Conservation (phyloP, 176 grass and related monocot genomes). For the Saccharum spontaneum region DNA sequence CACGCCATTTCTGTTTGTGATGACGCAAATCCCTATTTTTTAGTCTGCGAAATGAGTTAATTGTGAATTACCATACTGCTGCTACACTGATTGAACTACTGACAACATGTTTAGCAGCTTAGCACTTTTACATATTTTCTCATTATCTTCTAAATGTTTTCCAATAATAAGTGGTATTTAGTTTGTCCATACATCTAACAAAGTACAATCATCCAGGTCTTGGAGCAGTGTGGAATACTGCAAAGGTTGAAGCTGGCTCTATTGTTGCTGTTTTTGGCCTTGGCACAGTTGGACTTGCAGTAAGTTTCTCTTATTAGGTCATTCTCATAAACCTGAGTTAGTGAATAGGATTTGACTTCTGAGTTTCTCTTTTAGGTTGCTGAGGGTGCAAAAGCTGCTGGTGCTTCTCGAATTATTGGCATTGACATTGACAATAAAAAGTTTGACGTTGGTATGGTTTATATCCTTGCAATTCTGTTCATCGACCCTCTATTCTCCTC, state of each 20-base stretch:
- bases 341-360: background rate
- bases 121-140: background rate
- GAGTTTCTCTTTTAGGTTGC: constrained; percentile 63
- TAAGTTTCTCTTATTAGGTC: constrained; percentile 44
- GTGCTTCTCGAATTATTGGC: constrained; percentile 92
- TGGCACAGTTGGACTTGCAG: constrained; percentile 93
- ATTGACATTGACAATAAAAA: constrained; percentile 93
- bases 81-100: background rate
- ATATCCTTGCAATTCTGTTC: background rate
- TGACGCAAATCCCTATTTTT: background rate
- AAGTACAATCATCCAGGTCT: constrained; percentile 59
- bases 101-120: background rate
- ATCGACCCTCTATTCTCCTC: background rate
- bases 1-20: background rate
- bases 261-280: constrained; percentile 96
- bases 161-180: background rate
- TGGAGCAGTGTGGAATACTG: constrained; percentile 98
- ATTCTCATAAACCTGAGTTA: background rate
- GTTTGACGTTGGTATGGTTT: constrained; percentile 74
- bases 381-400: constrained; percentile 88
- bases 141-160: background rate
- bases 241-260: constrained; percentile 89
- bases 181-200: constrained; percentile 17
- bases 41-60: background rate
- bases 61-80: background rate